phyloP scores from a whole-genome alignment of 352 stramenopile species.

The Poterioochromonas sp. region DNA sequence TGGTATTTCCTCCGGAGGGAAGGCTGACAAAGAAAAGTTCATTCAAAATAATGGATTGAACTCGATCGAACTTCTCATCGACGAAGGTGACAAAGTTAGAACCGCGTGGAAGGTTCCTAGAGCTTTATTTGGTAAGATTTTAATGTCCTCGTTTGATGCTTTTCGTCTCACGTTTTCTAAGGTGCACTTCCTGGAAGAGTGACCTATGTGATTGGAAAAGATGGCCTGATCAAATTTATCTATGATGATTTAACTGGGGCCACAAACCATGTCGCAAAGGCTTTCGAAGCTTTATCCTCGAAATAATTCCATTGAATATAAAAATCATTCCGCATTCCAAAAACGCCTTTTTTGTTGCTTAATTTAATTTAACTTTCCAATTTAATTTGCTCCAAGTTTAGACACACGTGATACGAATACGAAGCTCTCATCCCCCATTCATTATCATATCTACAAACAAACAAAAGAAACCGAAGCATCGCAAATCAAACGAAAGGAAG shows the following conservation, averaged over 20 bases:
- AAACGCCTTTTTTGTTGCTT: no score
- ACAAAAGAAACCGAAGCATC: no score
- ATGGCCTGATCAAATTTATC: background rate
- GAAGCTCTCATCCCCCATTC: no score
- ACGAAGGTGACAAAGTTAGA: background rate
- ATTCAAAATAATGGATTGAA: background rate
- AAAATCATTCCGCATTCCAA: no score
- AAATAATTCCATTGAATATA: no score
- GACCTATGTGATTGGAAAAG: conserved; percentile 10
- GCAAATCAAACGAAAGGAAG: no score
- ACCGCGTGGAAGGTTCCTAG: background rate
- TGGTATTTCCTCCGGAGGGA: background rate
- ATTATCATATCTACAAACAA: no score
- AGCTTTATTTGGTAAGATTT: conserved; percentile 9
- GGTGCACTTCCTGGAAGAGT: background rate
- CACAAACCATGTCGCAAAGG: background rate
- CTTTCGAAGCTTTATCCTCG: conserved; percentile 18
- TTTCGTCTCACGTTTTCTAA: background rate
- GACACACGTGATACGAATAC: no score
- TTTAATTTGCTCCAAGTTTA: no score
- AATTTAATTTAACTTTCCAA: no score
- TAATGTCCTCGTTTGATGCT: background rate
- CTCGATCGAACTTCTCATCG: background rate
- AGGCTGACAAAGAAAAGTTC: conserved; percentile 5
- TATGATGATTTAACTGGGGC: background rate